phyloP scores from a whole-genome alignment of 139 green algal species.

The Tetratostichococcus sp. region DNA sequence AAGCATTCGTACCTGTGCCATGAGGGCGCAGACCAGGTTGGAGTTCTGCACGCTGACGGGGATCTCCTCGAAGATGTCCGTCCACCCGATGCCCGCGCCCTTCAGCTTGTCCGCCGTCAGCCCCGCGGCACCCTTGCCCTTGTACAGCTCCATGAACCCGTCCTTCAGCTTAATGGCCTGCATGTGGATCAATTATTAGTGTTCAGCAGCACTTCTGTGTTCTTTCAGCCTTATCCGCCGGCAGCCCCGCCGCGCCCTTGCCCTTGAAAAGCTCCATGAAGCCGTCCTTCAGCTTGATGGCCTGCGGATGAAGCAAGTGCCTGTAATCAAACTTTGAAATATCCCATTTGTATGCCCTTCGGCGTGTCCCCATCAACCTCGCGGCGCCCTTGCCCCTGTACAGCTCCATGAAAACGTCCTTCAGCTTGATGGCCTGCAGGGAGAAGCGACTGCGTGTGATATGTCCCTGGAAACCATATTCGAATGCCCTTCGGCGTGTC shows the following conservation, averaged over 20 bases:
- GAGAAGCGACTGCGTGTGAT: too few relatives aligned
- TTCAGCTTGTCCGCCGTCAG: conserved; percentile 64
- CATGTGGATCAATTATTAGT: too few relatives aligned
- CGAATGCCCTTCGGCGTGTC: conserved; percentile 70
- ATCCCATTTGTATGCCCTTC: too few relatives aligned
- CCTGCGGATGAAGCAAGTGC: conserved; percentile 32
- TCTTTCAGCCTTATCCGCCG: conserved; percentile 62
- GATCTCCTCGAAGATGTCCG: conserved; percentile 93
- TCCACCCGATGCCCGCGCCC: conserved; percentile 59
- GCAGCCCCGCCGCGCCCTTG: conserved; percentile 22
- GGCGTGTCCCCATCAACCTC: too few relatives aligned
- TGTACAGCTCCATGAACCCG: conserved; percentile 84
- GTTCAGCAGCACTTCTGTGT: too few relatives aligned
- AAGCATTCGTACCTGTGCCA: conserved; percentile 51
- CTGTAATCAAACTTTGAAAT: too few relatives aligned
- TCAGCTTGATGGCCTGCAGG: too few relatives aligned
- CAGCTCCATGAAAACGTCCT: too few relatives aligned
- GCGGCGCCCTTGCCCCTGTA: too few relatives aligned
- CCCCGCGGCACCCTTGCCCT: conserved; percentile 7
- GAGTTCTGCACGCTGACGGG: conserved; percentile 86
- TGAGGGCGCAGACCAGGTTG: conserved; percentile 70
- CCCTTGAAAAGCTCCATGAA: conserved; percentile 85
- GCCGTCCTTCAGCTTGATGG: conserved; percentile 81
- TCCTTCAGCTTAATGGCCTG: conserved; percentile 87
- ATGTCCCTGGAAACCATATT: too few relatives aligned